phyloP scores from a whole-genome alignment of 305 asterid genomes.

The Coffea humblotiana region DNA sequence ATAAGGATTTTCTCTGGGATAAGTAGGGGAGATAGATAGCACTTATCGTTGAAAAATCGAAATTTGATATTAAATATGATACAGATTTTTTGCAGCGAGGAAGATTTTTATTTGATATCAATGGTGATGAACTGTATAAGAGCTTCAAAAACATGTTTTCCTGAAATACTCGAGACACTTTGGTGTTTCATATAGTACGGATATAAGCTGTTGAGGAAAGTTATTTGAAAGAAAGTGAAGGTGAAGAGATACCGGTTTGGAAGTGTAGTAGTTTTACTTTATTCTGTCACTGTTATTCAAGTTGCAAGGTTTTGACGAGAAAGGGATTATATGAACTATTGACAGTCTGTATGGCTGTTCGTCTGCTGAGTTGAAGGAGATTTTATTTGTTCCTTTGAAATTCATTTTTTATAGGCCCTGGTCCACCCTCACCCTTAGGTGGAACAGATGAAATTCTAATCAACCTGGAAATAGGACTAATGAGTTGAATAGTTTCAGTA shows the following conservation, averaged over 20 bases:
- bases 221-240: not conserved
- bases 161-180: not conserved
- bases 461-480: not conserved
- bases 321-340: not conserved
- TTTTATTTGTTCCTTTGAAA: too few relatives aligned
- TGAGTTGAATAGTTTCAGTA: not conserved
- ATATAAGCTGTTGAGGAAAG: not conserved
- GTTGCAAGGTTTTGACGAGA: not conserved
- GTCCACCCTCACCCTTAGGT: not conserved
- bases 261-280: not conserved
- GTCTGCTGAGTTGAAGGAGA: not conserved
- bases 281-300: not conserved
- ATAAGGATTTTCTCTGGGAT: not conserved
- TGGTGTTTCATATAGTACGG: not conserved
- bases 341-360: not conserved
- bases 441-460: not conserved
- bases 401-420: too few relatives aligned
- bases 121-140: too few relatives aligned
- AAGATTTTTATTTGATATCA: not conserved
- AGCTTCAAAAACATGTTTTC: not conserved
- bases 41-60: not conserved
- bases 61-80: not conserved
- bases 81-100: not conserved
- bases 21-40: not conserved
- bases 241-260: not conserved